A percentile compares a stretch with the other conserved stretches of the same genome.
Conservation (phyloP, 345 rosid genomes). For the Lepidium africanum region DNA sequence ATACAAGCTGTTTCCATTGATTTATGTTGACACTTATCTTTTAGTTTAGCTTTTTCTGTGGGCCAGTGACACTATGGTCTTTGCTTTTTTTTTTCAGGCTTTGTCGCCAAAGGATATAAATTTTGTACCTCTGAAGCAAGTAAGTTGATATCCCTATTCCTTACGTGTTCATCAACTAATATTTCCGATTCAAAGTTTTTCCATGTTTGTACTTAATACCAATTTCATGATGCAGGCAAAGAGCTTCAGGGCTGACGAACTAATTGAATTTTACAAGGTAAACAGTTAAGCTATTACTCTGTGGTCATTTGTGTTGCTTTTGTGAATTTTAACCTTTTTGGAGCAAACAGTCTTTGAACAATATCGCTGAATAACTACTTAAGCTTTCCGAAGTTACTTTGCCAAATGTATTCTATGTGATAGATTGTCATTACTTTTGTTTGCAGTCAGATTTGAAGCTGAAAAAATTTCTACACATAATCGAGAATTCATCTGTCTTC, state of each 20-base stretch:
- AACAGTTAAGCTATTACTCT: neutral
- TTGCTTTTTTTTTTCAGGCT: constrained; percentile 44
- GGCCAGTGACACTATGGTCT: neutral
- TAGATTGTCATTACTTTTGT: neutral
- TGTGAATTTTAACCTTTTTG: neutral
- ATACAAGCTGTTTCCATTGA: neutral
- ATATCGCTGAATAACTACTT: neutral
- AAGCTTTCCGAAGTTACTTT: neutral
- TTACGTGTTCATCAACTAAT: neutral
- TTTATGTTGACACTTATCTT: neutral
- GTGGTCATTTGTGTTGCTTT: neutral
- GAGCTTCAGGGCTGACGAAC: constrained; percentile 7
- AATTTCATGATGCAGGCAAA: neutral
- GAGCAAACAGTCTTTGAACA: neutral
- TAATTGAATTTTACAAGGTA: constrained; percentile 10
- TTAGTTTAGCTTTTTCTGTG: neutral
- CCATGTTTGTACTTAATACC: neutral
- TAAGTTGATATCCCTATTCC: constrained; percentile 14
- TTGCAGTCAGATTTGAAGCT: constrained; percentile 82
- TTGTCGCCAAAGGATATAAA: constrained; percentile 60
- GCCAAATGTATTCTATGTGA: neutral
- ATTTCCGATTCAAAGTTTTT: neutral
- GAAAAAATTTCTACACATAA: constrained; percentile 85
- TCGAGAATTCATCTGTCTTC: constrained; percentile 76
- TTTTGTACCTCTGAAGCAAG: constrained; percentile 81